phyloP scores from a whole-genome alignment of 305 asterid genomes.

The Fraxinus floribunda region DNA sequence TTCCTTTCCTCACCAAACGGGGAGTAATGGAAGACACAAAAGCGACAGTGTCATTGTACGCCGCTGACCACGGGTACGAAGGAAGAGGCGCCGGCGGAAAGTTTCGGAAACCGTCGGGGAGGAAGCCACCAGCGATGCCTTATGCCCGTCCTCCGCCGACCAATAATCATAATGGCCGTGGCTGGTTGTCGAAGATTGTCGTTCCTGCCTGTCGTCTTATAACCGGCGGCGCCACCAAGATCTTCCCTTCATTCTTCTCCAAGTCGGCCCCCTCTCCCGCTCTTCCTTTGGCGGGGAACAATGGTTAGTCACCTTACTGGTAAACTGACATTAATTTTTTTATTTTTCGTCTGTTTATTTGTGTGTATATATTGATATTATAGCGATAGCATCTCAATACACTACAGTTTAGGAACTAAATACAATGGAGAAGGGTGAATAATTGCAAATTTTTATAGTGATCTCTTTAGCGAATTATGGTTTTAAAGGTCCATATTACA shows the following conservation, averaged over 20 bases:
- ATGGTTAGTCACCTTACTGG: neutral
- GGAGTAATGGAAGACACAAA: conserved; percentile 25
- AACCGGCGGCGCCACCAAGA: conserved; percentile 35
- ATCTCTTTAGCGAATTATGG: neutral
- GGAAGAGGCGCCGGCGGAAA: conserved; percentile 51
- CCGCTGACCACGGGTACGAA: conserved; percentile 6
- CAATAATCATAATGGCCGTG: neutral
- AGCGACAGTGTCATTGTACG: conserved; percentile 25
- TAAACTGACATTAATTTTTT: neutral
- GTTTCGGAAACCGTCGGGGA: conserved; percentile 25
- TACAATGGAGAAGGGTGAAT: neutral
- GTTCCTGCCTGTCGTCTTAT: conserved; percentile 50
- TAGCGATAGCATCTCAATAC: neutral
- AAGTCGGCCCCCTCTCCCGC: conserved; percentile 11
- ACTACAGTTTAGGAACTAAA: neutral
- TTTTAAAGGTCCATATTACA: neutral
- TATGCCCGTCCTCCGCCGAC: conserved; percentile 39
- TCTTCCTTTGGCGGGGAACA: conserved; percentile 19
- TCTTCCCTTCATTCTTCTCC: conserved; percentile 37
- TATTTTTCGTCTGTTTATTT: neutral
- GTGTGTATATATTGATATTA: neutral
- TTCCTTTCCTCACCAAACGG: neutral
- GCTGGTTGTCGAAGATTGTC: conserved; percentile 45
- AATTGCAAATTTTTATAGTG: neutral
- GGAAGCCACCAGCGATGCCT: conserved; percentile 36